phyloP scores from a whole-genome alignment of 352 stramenopile genomes.

The Pelagophyceae sp. region DNA sequence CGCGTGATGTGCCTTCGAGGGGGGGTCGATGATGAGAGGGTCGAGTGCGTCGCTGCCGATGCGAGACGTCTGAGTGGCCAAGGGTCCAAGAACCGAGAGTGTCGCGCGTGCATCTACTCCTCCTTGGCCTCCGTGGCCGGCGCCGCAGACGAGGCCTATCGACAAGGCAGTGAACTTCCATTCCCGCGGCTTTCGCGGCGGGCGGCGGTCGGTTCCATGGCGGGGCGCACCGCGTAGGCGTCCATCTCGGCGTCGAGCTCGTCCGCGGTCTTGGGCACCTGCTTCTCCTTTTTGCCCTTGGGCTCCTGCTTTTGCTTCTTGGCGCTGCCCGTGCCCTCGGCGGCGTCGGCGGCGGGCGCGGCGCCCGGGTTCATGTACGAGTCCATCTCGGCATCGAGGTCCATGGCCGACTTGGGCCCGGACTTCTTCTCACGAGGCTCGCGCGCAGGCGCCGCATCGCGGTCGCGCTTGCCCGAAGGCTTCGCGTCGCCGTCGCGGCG shows the following conservation, averaged over 20 bases:
- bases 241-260: slow-evolving; percentile 20
- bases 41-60: no score
- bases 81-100: no score
- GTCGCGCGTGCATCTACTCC: neutral
- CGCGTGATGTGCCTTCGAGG: no score
- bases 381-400: slow-evolving; percentile 16
- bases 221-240: slow-evolving; percentile 11
- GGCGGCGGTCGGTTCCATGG: no score
- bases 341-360: neutral
- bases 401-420: neutral
- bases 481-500: neutral
- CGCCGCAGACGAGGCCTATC: no score
- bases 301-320: neutral
- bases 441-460: neutral
- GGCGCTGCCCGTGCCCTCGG: no score
- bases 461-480: neutral
- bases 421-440: neutral
- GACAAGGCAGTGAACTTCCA: no score
- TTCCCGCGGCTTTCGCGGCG: no score
- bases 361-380: neutral
- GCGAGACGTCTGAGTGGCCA: no score
- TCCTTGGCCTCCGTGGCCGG: neutral
- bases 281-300: neutral
- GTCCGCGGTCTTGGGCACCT: neutral
- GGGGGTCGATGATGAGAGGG: no score